Evolutionary conservation across 345 rosid genomes (phyloP).

Genomic region (Salix caprea): DNA sequence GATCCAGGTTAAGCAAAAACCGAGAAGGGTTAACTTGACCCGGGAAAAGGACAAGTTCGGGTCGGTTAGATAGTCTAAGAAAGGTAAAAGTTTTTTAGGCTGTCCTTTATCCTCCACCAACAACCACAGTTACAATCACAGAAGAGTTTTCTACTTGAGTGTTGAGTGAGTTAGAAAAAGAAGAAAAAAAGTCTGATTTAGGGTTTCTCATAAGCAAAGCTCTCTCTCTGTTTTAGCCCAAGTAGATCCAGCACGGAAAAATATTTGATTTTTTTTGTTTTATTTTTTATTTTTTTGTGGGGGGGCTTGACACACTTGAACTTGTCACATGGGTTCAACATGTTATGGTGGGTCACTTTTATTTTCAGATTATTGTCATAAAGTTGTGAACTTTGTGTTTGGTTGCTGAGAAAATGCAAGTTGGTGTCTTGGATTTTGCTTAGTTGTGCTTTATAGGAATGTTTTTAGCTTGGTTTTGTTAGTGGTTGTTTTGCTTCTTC

Average conservation of each 20-base stretch:
- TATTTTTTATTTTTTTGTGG: not conserved
- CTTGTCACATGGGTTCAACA: conserved; percentile 34
- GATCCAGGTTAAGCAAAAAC: not conserved
- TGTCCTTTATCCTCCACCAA: conserved; percentile 15
- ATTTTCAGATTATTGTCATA: not conserved
- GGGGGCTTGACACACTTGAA: not conserved
- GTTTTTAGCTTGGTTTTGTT: not conserved
- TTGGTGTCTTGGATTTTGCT: not conserved
- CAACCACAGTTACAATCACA: conserved; percentile 13
- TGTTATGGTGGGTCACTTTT: conserved; percentile 39
- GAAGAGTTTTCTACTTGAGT: conserved; percentile 16
- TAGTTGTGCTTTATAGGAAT: not conserved
- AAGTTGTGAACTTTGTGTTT: conserved; percentile 4
- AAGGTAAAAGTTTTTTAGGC: conserved; percentile 12
- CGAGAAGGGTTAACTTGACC: not conserved
- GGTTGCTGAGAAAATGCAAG: conserved; percentile 9
- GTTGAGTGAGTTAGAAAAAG: conserved; percentile 7
- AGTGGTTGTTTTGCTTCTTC: not conserved
- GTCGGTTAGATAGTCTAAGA: conserved; percentile 21
- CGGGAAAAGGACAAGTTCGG: not conserved
- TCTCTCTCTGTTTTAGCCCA: not conserved
- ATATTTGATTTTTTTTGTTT: not conserved
- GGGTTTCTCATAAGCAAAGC: conserved; percentile 23
- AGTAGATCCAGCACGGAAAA: conserved; percentile 11
- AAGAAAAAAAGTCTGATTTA: conserved; percentile 3